A percentile compares a stretch with the other conserved stretches of the same genome.
phyloP scores from a whole-genome alignment of 768 basidiomycete genomes.

The Coprinellus aureogranulatus region DNA sequence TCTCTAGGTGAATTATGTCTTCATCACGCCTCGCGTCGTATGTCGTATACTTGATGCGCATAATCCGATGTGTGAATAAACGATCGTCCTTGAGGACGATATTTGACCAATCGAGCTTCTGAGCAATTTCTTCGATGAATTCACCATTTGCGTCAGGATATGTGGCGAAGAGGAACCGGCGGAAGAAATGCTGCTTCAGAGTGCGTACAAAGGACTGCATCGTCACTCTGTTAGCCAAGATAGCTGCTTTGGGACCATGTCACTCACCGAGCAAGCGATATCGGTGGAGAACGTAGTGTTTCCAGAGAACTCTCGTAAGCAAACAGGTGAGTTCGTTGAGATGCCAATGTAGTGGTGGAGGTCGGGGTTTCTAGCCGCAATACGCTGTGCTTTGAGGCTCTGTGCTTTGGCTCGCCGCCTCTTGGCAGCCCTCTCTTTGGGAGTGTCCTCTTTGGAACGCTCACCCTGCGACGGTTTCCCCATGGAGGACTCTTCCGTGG shows the following conservation, averaged over 20 bases:
- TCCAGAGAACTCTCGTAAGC: not conserved
- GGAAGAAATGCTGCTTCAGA: not conserved
- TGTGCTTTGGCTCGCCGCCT: too few relatives aligned
- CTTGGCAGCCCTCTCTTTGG: too few relatives aligned
- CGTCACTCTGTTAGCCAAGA: not conserved
- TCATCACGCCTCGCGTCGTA: constrained; percentile 1
- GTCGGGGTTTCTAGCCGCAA: not conserved
- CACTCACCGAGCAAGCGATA: not conserved
- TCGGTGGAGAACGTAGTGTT: not conserved
- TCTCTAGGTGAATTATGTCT: not conserved
- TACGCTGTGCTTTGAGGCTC: too few relatives aligned
- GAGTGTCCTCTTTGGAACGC: too few relatives aligned
- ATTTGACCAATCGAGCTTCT: not conserved
- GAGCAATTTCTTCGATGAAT: not conserved
- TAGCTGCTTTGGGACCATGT: too few relatives aligned
- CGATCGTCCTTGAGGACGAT: not conserved
- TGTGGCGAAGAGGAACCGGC: not conserved
- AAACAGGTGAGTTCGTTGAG: not conserved
- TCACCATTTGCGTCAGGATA: not conserved
- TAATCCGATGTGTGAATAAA: not conserved
- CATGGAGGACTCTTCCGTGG: too few relatives aligned
- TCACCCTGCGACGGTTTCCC: too few relatives aligned
- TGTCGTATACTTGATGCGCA: constrained; percentile 1
- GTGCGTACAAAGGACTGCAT: not conserved
- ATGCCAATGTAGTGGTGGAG: not conserved